Evolutionary conservation across 1,139 yeast species (phyloP), one percentile per base, ranked within the genome.

Genomic region (Trichomonascaceae sp.): DNA sequence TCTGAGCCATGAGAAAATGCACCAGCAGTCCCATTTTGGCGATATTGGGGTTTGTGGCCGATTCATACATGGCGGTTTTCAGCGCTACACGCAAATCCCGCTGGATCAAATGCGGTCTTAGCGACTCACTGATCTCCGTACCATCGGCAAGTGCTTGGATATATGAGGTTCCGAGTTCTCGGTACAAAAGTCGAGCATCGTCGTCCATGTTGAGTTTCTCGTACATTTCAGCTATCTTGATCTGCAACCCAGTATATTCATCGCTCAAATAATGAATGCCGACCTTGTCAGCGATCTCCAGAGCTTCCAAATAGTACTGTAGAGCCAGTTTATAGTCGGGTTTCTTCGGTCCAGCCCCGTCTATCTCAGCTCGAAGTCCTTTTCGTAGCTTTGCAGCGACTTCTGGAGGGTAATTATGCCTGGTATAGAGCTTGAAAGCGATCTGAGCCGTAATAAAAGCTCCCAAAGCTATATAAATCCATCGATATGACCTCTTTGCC

Each of bases 181-280:
- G 75, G 67, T 87, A 87, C 36, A 85, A 68, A 61, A 77, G 75
- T 38, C 80, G 74, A 0, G 95, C 95, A 55, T 85, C 88, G 18
- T 79, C 79, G 45, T 68, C 59, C 82, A 80, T 76, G 38, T 75
- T 75, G 59, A 87, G 70, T 51, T 84, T 73, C 65, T 87, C 95
- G 66, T 83, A 87, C 89, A 89, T 86, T 65, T 90, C 96, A 2
- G 87, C 96, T 45, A 88, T 75, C 65, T 90, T 88, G 66, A 91
- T 74, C 64, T 89, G 95, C 56, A 91, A 80, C 0, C 96, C 96
- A 0, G 97, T 90, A 64, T 83, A 86, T 62, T 84, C 87, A 61
- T 85, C 88, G 52, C 81, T 74, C 38, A 87, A 64, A 17, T 76
- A 77, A 58, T 81, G 80, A 71, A 88, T 67, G 22, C 79, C 74